Evolutionary conservation across 371 early-diverging fungal genomes (phyloP).

Genomic region (Thermomucor indicae-seudaticae): DNA sequence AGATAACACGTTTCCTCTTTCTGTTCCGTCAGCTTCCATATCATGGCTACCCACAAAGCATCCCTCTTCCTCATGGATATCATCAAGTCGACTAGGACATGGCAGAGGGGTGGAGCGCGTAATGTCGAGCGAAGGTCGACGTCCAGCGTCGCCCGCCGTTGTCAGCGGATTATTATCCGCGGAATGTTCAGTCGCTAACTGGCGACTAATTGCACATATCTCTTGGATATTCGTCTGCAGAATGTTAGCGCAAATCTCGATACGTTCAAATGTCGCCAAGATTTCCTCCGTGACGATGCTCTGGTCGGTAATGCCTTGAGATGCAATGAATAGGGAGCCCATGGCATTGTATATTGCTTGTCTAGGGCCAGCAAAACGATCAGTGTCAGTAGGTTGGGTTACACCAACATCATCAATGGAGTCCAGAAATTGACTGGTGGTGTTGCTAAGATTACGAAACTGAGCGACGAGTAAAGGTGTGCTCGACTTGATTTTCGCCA

Average conservation of each 20-base stretch:
- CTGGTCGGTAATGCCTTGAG: slow-evolving; percentile 57
- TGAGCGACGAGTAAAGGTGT: slow-evolving; percentile 57
- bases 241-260: slow-evolving; percentile 15
- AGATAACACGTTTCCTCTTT: no score
- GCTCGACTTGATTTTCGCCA: slow-evolving; percentile 37
- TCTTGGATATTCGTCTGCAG: slow-evolving; percentile 14
- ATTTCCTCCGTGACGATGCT: slow-evolving; percentile 16
- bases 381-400: slow-evolving; percentile 6
- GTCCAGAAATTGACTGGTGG: slow-evolving; percentile 37
- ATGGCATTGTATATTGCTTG: slow-evolving; percentile 67
- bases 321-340: slow-evolving; percentile 63
- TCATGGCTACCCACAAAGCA: background rate
- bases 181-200: background rate
- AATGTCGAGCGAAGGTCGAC: slow-evolving; percentile 10
- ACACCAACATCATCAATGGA: slow-evolving; percentile 29
- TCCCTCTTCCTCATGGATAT: slow-evolving; percentile 5
- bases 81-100: slow-evolving; percentile 1
- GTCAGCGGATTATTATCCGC: background rate
- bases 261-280: slow-evolving; percentile 9
- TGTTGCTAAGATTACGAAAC: slow-evolving; percentile 49
- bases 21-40: background rate
- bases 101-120: background rate
- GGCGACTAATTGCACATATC: slow-evolving; percentile 16
- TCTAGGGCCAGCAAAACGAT: slow-evolving; percentile 49
- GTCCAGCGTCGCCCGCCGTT: slow-evolving; percentile 8